Base-by-base conservation (phyloP, 257 asterid species). In the Gardenia jasminoides region DNA sequence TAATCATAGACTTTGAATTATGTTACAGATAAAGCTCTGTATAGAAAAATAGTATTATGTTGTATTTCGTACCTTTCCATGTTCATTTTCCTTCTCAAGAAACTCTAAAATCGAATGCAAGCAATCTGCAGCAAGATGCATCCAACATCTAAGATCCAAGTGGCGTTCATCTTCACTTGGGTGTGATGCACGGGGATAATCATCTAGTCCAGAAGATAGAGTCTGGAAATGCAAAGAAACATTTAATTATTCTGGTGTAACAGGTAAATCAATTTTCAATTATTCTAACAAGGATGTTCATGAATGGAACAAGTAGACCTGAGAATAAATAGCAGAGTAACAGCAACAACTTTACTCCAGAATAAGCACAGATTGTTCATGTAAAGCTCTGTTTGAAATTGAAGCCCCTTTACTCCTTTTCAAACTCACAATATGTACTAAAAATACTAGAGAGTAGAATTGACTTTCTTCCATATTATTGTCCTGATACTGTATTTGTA, bases 131-230 rank as follows among this genome's bases (percentile, higher is more conserved):
- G 98, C 97, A 86, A 96, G 92, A 79, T 84, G 92, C 97, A 93
- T 92, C 99, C 99, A 96, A 87, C 99, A 96, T 86, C 99, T 90
- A 87, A 96, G 98, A 89, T 96, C 99, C 84, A 96, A 83, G 72
- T 96, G 99, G 41, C 97, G 95, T 83, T 96, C 99, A 77, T 92
- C 98, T 77, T 88, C 91, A 80, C 89, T 90, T 78, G 98, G 99
- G 84, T 96, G 99, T 77, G 99, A 93, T 80, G 99, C 99, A 75
- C 99, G 97, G 67, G 99, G 99, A 89, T 96, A 96, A 84, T 96
- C 99, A 87, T 96, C 98, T 84, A 96, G 82, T 75, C 99, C 99
- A 89, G 99, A 93, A 78, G 98, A 93, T 67, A 96, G 84, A 22
- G 97, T 86, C 99, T 91, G 92, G 64, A 77, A 47, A 84, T 64